These are phyloP conservation scores for Tolypocladium guangdongense DNA, from an alignment of 2,329 filamentous ascomycete species.

Conservation along the genomic window DNA sequence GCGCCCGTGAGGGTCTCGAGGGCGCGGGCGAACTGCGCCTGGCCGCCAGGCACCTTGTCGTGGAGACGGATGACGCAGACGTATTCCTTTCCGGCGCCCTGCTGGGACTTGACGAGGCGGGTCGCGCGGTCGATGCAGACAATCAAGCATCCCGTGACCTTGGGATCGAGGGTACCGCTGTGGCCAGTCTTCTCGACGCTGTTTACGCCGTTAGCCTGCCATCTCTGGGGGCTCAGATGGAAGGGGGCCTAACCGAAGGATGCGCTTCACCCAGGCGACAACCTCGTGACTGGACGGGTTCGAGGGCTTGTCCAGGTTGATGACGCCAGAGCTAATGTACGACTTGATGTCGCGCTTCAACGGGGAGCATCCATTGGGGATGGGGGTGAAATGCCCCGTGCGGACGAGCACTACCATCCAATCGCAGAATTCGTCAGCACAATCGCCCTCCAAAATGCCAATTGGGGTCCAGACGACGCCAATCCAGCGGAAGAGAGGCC, in stretches of 20 bases:
- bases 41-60: conserved; percentile 86
- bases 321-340: conserved; percentile 94
- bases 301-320: conserved; percentile 79
- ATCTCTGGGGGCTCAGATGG: not conserved
- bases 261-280: conserved; percentile 98
- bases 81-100: conserved; percentile 98
- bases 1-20: conserved; percentile 94
- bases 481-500: not conserved
- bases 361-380: conserved; percentile 83
- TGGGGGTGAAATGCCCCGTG: conserved; percentile 94
- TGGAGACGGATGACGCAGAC: conserved; percentile 92
- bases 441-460: not conserved
- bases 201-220: not conserved
- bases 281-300: conserved; percentile 98
- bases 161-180: conserved; percentile 95
- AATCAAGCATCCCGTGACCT: conserved; percentile 92
- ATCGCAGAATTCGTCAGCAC: not conserved
- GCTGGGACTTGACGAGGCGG: conserved; percentile 95
- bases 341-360: conserved; percentile 92
- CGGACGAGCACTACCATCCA: conserved; percentile 63
- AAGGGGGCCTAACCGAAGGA: conserved; percentile 56
- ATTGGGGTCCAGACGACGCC: not conserved
- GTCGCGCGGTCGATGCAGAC: conserved; percentile 95
- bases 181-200: conserved; percentile 84
- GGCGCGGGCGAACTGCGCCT: conserved; percentile 84